These are phyloP conservation scores for Arachis stenosperma DNA, from an alignment of 306 rosid genomes.

Conservation along the genomic window DNA sequence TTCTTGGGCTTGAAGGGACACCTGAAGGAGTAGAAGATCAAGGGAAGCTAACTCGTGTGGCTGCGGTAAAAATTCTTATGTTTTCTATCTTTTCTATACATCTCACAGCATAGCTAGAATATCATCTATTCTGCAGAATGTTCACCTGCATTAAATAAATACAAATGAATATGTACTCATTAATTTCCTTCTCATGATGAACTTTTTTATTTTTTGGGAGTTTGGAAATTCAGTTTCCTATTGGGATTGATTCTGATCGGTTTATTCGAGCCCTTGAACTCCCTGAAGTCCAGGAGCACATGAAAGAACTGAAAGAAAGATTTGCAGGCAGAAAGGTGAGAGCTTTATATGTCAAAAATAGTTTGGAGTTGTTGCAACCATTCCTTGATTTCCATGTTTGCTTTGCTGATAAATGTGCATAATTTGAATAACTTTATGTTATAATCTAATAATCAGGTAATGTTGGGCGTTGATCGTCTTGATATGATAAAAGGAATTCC, in stretches of 20 bases:
- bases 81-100: constrained; percentile 35
- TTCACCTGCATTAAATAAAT: constrained; percentile 23
- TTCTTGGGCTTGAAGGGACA: constrained; percentile 94
- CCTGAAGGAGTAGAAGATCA: constrained; percentile 99
- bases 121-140: constrained; percentile 20
- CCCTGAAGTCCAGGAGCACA: constrained; percentile 83
- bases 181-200: constrained; percentile 42
- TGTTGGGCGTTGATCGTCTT: constrained; percentile 96
- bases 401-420: constrained; percentile 23
- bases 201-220: constrained; percentile 39
- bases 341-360: constrained; percentile 21
- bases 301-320: constrained; percentile 84
- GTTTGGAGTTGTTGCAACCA: constrained; percentile 1
- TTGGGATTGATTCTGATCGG: constrained; percentile 91
- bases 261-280: constrained; percentile 84
- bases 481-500: constrained; percentile 99
- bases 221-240: constrained; percentile 79
- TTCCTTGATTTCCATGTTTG: constrained; percentile 26
- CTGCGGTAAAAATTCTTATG: constrained; percentile 68
- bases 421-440: constrained; percentile 37
- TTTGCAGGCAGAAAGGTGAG: constrained; percentile 89
- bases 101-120: constrained; percentile 30
- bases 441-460: constrained; percentile 67
- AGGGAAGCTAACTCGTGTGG: constrained; percentile 94
- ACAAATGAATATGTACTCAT: constrained; percentile 34